These are phyloP conservation scores for Thelonectria rubi DNA, from an alignment of 2,329 filamentous ascomycete genomes.

Conservation along the genomic window DNA sequence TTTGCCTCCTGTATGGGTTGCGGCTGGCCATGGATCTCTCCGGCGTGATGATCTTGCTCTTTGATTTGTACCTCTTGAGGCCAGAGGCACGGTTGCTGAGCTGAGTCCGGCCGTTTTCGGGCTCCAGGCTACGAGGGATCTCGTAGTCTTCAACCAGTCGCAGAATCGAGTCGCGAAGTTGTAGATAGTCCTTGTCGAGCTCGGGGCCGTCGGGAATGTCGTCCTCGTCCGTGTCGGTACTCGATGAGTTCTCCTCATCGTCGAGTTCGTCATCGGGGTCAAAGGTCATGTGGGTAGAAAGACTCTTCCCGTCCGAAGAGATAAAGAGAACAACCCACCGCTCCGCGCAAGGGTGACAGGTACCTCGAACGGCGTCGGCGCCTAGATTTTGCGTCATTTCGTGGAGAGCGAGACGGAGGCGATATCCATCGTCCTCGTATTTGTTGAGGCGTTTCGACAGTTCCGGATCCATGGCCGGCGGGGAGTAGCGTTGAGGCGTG, in stretches of 20 bases:
- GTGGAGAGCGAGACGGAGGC: slow-evolving; percentile 72
- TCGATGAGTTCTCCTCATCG: slow-evolving; percentile 71
- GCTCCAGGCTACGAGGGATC: slow-evolving; percentile 73
- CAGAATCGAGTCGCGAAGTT: slow-evolving; percentile 80
- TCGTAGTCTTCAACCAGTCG: slow-evolving; percentile 86
- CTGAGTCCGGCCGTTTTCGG: slow-evolving; percentile 66
- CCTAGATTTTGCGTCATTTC: slow-evolving; percentile 76
- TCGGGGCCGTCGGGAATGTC: slow-evolving; percentile 69
- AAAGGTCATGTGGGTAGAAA: slow-evolving; percentile 78
- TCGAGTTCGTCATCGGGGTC: slow-evolving; percentile 72
- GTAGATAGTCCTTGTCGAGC: slow-evolving; percentile 81
- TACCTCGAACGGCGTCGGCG: slow-evolving; percentile 69
- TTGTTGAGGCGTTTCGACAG: slow-evolving; percentile 56
- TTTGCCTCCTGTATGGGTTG: slow-evolving; percentile 63
- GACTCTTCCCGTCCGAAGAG: slow-evolving; percentile 73
- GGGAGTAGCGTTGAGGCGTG: slow-evolving; percentile 64
- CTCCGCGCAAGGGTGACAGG: slow-evolving; percentile 82
- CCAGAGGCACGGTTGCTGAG: slow-evolving; percentile 77
- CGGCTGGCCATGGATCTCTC: slow-evolving; percentile 63
- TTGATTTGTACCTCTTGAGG: slow-evolving; percentile 67
- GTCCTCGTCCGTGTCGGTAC: slow-evolving; percentile 68
- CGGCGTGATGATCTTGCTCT: slow-evolving; percentile 64
- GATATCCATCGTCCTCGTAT: slow-evolving; percentile 72
- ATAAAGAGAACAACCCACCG: slow-evolving; percentile 86
- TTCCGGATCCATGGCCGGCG: slow-evolving; percentile 57